phyloP scores from a whole-genome alignment of 1,284 basidiomycete genomes.

The Fomitopsis schrenkii region DNA sequence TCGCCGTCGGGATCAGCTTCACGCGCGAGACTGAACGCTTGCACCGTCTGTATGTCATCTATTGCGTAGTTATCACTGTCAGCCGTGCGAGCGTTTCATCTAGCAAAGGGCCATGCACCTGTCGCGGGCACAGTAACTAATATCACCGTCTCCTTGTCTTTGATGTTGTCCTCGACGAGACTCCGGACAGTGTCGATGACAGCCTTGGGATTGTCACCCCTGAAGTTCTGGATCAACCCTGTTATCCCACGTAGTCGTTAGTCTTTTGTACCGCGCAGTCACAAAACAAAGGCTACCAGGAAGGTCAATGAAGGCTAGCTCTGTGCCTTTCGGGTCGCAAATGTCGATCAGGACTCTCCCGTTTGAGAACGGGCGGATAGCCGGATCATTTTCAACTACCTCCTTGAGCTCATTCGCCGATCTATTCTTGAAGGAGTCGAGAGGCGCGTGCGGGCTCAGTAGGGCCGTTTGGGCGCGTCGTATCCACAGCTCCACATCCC shows the following conservation, averaged over 20 bases:
- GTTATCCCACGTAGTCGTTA: neutral
- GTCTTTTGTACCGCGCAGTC: neutral
- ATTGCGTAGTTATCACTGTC: neutral
- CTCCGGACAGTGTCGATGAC: conserved; percentile 38
- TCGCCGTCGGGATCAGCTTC: conserved; percentile 44
- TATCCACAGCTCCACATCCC: conserved; percentile 26
- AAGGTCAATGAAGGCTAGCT: conserved; percentile 51
- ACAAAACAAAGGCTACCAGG: conserved; percentile 32
- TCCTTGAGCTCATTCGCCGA: conserved; percentile 14
- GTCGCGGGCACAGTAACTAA: conserved; percentile 56
- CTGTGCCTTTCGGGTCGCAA: conserved; percentile 34
- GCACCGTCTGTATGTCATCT: conserved; percentile 64
- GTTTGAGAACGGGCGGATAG: conserved; percentile 20
- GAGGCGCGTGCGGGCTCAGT: conserved; percentile 17
- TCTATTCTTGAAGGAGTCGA: conserved; percentile 13
- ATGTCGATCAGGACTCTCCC: conserved; percentile 27
- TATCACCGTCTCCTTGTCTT: conserved; percentile 42
- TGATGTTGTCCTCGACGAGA: conserved; percentile 40
- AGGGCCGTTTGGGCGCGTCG: conserved; percentile 29
- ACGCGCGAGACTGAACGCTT: conserved; percentile 46
- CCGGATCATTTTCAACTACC: conserved; percentile 6
- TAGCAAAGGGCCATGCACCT: conserved; percentile 28
- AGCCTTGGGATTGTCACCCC: conserved; percentile 12
- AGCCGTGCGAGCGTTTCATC: neutral
- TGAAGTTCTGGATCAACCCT: conserved; percentile 53